Evolutionary conservation across 768 basidiomycete genomes (phyloP).

Genomic region (Suillus bovinus): DNA sequence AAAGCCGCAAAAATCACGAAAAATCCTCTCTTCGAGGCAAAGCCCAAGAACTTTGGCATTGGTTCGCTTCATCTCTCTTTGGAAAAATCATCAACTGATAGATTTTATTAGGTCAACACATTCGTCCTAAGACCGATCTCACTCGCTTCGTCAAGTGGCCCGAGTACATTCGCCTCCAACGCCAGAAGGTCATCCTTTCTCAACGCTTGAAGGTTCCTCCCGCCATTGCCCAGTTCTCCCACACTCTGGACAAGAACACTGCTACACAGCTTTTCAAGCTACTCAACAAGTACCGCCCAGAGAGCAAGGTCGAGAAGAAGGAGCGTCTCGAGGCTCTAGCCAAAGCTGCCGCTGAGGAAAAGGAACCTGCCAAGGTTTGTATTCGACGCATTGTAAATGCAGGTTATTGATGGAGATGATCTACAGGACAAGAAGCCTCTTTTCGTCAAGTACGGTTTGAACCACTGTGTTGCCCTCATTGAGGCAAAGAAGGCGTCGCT

Average conservation of each 20-base stretch:
- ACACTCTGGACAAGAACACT: conserved; percentile 99
- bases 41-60: conserved; percentile 92
- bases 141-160: conserved; percentile 99
- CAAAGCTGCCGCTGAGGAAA: conserved; percentile 77
- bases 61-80: conserved; percentile 51
- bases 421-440: conserved; percentile 90
- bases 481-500: conserved; percentile 98
- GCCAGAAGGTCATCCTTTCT: conserved; percentile 97
- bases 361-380: conserved; percentile 59
- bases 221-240: conserved; percentile 96
- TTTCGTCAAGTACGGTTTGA: conserved; percentile 94
- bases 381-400: not conserved
- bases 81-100: not conserved
- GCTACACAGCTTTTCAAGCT: conserved; percentile 98
- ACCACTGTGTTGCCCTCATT: conserved; percentile 93
- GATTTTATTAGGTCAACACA: conserved; percentile 76
- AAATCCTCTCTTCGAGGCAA: conserved; percentile 95
- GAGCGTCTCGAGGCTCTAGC: conserved; percentile 81
- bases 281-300: conserved; percentile 95
- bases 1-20: conserved; percentile 76
- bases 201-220: conserved; percentile 98
- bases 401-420: not conserved
- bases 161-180: conserved; percentile 95
- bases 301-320: conserved; percentile 97
- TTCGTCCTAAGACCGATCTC: conserved; percentile 85